These are phyloP conservation scores for Kluyveromyces marxianus DNA, from an alignment of 1,139 yeast species.

Conservation along the genomic window DNA sequence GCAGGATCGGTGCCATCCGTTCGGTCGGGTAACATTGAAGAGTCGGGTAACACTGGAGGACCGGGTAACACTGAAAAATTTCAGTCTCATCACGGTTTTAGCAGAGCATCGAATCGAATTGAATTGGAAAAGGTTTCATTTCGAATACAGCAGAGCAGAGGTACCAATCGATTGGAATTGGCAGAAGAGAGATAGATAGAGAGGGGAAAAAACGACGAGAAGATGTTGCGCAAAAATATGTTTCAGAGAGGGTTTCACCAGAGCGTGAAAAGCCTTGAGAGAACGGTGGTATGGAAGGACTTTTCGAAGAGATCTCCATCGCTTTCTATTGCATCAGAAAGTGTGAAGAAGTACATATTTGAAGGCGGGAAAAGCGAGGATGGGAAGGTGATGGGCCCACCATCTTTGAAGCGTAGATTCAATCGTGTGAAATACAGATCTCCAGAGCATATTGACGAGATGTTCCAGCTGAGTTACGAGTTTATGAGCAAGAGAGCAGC, in stretches of 20 bases:
- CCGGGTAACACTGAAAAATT: too few species aligned
- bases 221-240: conserved; percentile 6
- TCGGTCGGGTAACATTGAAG: too few species aligned
- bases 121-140: not conserved
- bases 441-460: conserved; percentile 63
- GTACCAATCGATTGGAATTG: too few species aligned
- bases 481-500: conserved; percentile 44
- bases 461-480: conserved; percentile 62
- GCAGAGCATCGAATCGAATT: not conserved
- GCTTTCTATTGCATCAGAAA: conserved; percentile 14
- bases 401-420: conserved; percentile 38
- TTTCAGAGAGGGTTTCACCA: conserved; percentile 16
- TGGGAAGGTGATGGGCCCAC: conserved; percentile 31
- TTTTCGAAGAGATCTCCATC: conserved; percentile 19
- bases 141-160: too few species aligned
- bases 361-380: conserved; percentile 11
- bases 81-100: not conserved
- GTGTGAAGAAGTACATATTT: conserved; percentile 17
- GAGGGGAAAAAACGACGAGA: too few species aligned
- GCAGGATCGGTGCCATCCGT: too few species aligned
- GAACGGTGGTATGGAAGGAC: conserved; percentile 18
- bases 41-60: too few species aligned
- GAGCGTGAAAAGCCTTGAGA: conserved; percentile 7
- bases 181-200: too few species aligned
- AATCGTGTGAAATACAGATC: conserved; percentile 50